Evolutionary conservation across 2,329 filamentous ascomycete species (phyloP).

Genomic region (Sarocladiaceae sp.): DNA sequence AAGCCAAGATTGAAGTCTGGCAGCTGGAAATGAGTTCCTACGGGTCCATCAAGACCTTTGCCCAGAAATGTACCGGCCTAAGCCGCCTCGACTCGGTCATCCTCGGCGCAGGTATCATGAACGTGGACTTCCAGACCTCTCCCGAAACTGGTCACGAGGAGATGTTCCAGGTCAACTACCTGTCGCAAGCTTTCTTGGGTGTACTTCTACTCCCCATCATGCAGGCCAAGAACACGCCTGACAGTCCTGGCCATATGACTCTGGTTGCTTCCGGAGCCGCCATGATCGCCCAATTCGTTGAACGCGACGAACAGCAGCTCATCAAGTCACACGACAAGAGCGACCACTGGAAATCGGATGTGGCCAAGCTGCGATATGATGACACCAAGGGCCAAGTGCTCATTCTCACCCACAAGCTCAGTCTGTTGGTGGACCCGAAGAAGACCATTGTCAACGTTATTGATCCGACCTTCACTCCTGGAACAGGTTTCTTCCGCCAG

Average conservation of each 20-base stretch:
- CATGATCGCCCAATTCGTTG: not conserved
- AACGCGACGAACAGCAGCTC: not conserved
- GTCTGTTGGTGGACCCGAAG: not conserved
- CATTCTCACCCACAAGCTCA: not conserved
- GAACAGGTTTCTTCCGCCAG: not conserved
- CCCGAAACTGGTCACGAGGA: conserved; percentile 27
- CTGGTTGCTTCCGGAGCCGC: not conserved
- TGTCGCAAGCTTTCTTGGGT: conserved; percentile 20
- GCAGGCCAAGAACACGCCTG: not conserved
- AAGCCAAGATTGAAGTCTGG: conserved; percentile 22
- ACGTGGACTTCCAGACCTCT: conserved; percentile 13
- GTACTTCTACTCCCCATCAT: conserved; percentile 20
- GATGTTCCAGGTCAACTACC: conserved; percentile 27
- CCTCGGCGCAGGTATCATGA: conserved; percentile 32
- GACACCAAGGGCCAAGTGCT: not conserved
- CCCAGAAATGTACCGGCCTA: conserved; percentile 22
- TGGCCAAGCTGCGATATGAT: not conserved
- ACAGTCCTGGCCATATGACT: not conserved
- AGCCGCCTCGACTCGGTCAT: conserved; percentile 32
- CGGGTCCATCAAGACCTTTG: conserved; percentile 33
- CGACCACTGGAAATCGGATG: not conserved
- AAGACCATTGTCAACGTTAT: not conserved
- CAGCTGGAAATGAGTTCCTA: conserved; percentile 36
- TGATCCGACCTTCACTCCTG: not conserved
- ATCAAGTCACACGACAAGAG: not conserved